These are phyloP conservation scores for Talaromyces liani DNA, from an alignment of 495 filamentous ascomycete species.

Conservation along the genomic window DNA sequence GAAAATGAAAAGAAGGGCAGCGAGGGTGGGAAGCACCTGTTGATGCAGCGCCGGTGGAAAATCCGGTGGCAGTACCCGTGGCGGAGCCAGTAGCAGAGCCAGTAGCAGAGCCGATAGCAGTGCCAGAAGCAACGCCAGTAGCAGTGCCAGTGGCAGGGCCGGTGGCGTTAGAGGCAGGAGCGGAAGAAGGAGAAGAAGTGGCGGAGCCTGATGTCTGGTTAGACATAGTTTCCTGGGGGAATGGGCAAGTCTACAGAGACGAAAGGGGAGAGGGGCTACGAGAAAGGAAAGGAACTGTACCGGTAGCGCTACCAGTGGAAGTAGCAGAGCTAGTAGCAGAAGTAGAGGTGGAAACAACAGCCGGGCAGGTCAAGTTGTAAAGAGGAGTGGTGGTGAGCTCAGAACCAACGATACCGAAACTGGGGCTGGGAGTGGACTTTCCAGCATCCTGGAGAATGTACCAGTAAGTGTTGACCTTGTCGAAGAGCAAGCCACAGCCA, in stretches of 20 bases:
- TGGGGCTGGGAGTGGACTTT: slow-evolving; percentile 48
- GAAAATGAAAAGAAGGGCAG: background rate
- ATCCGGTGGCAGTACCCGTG: background rate
- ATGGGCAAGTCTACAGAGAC: background rate
- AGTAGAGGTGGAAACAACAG: slow-evolving; percentile 15
- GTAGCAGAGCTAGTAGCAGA: slow-evolving; percentile 10
- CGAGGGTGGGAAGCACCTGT: background rate
- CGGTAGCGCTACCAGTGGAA: slow-evolving; percentile 5
- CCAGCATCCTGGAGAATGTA: slow-evolving; percentile 64
- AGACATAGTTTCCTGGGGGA: background rate
- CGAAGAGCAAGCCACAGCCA: slow-evolving; percentile 59
- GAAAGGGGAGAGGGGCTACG: background rate
- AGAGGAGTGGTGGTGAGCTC: slow-evolving; percentile 50
- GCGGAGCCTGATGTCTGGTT: slow-evolving; percentile 6
- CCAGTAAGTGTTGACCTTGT: slow-evolving; percentile 63
- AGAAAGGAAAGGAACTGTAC: background rate
- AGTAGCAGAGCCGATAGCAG: slow-evolving; percentile 8
- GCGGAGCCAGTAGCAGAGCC: background rate
- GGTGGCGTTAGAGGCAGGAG: slow-evolving; percentile 7
- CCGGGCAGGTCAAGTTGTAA: slow-evolving; percentile 56
- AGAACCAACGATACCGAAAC: slow-evolving; percentile 58
- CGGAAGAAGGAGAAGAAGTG: slow-evolving; percentile 26
- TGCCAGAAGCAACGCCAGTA: slow-evolving; percentile 7
- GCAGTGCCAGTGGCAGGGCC: slow-evolving; percentile 18
- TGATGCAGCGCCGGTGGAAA: background rate